These are phyloP conservation scores for Hypholoma fasciculare DNA, from an alignment of 768 basidiomycete genomes.

Conservation along the genomic window DNA sequence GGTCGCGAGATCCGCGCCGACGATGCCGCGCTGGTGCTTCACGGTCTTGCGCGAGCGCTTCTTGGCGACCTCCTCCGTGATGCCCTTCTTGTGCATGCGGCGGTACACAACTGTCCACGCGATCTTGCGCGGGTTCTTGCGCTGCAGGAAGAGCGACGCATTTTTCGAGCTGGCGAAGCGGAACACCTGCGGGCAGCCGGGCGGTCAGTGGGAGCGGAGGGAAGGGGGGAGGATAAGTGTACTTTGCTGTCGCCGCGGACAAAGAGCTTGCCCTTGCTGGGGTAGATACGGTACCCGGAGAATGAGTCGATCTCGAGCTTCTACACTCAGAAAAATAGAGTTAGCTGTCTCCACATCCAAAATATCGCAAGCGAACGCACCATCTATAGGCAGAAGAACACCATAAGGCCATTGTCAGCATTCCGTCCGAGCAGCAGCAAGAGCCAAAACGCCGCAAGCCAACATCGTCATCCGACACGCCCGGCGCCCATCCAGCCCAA, in stretches of 20 bases:
- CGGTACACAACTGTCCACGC: constrained; percentile 95
- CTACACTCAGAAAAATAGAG: constrained; percentile 39
- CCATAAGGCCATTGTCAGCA: constrained; percentile 15
- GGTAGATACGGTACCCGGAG: constrained; percentile 98
- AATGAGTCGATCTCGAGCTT: constrained; percentile 99
- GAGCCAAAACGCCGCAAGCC: not conserved
- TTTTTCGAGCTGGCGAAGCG: constrained; percentile 93
- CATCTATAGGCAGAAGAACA: constrained; percentile 33
- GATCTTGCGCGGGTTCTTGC: constrained; percentile 99
- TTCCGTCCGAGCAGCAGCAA: constrained; percentile 1
- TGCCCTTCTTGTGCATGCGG: constrained; percentile 99
- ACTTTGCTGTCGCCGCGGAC: constrained; percentile 97
- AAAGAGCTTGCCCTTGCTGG: constrained; percentile 93
- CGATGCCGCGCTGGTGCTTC: constrained; percentile 98
- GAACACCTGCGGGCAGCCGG: constrained; percentile 65
- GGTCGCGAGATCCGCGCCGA: constrained; percentile 90
- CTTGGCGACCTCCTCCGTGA: constrained; percentile 99
- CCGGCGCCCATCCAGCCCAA: constrained; percentile 46
- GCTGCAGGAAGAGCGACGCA: constrained; percentile 95
- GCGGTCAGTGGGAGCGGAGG: not conserved
- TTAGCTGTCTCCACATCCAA: constrained; percentile 10
- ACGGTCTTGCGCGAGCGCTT: constrained; percentile 96
- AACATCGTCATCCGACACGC: constrained; percentile 35
- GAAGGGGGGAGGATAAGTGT: constrained; percentile 15
- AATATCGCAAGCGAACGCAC: constrained; percentile 28